Evolutionary conservation across 2,329 filamentous ascomycete genomes (phyloP).

Genomic region (Leptographium radiaticola): DNA sequence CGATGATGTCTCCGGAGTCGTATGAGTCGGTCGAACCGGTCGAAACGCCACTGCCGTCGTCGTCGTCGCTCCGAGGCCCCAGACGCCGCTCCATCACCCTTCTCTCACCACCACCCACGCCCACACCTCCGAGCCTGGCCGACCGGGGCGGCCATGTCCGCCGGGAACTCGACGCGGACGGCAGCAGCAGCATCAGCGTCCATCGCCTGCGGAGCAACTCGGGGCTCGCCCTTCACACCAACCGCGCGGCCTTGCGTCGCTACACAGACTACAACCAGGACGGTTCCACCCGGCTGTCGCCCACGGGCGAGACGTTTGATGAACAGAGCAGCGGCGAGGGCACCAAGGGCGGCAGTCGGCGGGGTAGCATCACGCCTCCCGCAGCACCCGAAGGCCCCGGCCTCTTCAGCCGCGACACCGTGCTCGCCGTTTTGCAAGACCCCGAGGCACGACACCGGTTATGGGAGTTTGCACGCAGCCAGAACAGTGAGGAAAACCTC

Average conservation of each 20-base stretch:
- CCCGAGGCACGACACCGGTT: conserved; percentile 32
- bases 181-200: conserved; percentile 3
- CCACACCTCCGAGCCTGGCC: not conserved
- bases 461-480: conserved; percentile 33
- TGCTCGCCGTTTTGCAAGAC: conserved; percentile 36
- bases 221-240: conserved; percentile 30
- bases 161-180: not conserved
- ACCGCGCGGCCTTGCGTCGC: conserved; percentile 28
- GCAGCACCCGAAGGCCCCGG: conserved; percentile 20
- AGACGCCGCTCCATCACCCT: not conserved
- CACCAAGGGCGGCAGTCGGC: conserved; percentile 6
- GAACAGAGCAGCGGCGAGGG: conserved; percentile 9
- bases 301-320: conserved; percentile 7
- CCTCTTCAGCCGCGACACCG: conserved; percentile 35
- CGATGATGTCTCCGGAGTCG: not conserved
- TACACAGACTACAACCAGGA: conserved; percentile 32
- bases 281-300: conserved; percentile 19
- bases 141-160: not conserved
- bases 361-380: not conserved
- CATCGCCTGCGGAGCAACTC: conserved; percentile 29
- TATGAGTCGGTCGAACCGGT: not conserved
- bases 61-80: not conserved
- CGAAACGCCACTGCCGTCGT: not conserved
- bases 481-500: conserved; percentile 34
- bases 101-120: conserved; percentile 1